phyloP scores from a whole-genome alignment of 2,329 filamentous ascomycete genomes.

The Aureobasidium zeae region DNA sequence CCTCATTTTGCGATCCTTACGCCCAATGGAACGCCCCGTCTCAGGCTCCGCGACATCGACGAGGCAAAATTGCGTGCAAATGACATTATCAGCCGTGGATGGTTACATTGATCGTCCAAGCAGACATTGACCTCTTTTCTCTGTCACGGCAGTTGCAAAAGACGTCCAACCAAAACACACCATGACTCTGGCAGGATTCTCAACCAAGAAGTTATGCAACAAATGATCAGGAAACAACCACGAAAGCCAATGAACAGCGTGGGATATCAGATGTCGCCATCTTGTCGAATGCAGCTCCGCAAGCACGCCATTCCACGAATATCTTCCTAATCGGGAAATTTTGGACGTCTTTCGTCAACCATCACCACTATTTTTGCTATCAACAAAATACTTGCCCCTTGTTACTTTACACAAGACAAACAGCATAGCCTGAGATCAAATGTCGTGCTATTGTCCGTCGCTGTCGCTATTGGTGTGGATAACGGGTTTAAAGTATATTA shows the following conservation, averaged over 20 bases:
- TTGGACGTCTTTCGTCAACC: not conserved
- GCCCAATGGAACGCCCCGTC: not conserved
- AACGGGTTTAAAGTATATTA: too few relatives aligned
- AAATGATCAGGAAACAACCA: too few relatives aligned
- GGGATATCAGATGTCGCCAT: constrained; percentile 8
- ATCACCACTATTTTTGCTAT: too few relatives aligned
- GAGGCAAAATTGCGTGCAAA: constrained; percentile 9
- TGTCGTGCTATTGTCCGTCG: too few relatives aligned
- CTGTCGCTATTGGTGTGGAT: too few relatives aligned
- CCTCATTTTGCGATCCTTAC: not conserved
- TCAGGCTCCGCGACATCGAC: not conserved
- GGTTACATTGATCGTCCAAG: not conserved
- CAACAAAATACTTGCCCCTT: not conserved
- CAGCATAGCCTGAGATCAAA: too few relatives aligned
- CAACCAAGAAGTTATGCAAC: not conserved
- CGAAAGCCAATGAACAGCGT: too few relatives aligned
- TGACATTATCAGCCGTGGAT: too few relatives aligned
- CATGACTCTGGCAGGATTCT: not conserved
- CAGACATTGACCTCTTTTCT: not conserved
- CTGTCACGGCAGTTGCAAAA: constrained; percentile 5
- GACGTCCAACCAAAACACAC: not conserved
- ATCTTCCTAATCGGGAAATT: constrained; percentile 10
- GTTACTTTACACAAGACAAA: too few relatives aligned
- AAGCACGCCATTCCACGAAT: constrained; percentile 10
- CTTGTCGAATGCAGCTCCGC: constrained; percentile 3